Conservation (phyloP, 202 grass and related monocot genomes). For the Bolboschoenoplectus hybrid region DNA sequence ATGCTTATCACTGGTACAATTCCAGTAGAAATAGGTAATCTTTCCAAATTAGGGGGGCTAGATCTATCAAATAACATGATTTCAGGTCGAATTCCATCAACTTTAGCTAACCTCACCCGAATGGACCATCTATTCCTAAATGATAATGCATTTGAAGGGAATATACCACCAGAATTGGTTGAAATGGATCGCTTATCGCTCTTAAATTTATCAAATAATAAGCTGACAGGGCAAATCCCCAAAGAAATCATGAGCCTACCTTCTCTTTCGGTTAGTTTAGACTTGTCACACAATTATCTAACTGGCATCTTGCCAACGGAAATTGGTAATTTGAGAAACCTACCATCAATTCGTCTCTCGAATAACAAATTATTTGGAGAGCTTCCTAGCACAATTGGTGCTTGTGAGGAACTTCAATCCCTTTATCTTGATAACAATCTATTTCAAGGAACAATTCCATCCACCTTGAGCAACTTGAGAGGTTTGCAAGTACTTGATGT, state of each 20-base stretch:
- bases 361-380: constrained; percentile 27
- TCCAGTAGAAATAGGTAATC: constrained; percentile 29
- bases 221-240: constrained; percentile 31
- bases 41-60: neutral
- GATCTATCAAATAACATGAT: constrained; percentile 34
- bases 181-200: neutral
- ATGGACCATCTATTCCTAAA: neutral
- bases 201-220: constrained; percentile 36
- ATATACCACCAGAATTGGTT: constrained; percentile 38
- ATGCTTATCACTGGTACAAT: constrained; percentile 40
- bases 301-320: constrained; percentile 36
- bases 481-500: constrained; percentile 34
- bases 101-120: constrained; percentile 17
- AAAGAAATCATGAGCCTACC: constrained; percentile 33
- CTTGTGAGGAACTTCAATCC: constrained; percentile 27
- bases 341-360: neutral
- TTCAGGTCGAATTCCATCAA: constrained; percentile 42
- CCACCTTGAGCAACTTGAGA: neutral
- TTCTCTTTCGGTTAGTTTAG: neutral
- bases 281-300: constrained; percentile 37
- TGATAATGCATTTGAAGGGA: constrained; percentile 35
- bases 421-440: constrained; percentile 36
- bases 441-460: constrained; percentile 22
- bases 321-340: constrained; percentile 26
- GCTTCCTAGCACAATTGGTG: constrained; percentile 26